phyloP scores from a whole-genome alignment of 2,329 filamentous ascomycete genomes.

The Pseudogymnoascus sp. region DNA sequence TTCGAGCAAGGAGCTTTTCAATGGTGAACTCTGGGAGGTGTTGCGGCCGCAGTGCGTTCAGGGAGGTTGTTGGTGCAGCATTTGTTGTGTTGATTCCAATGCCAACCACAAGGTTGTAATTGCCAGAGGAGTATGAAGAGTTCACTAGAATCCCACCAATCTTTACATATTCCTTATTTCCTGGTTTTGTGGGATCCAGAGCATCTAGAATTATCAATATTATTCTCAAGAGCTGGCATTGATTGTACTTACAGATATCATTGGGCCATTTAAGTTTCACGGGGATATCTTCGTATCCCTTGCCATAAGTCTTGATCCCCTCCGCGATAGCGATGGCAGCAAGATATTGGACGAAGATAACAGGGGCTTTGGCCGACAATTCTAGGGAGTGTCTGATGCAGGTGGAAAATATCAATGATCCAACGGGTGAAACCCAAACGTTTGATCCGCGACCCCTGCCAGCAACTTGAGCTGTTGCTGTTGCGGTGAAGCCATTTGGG shows the following conservation, averaged over 20 bases:
- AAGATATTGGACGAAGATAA: slow-evolving; percentile 92
- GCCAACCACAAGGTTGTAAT: slow-evolving; percentile 81
- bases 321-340: slow-evolving; percentile 80
- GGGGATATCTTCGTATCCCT: slow-evolving; percentile 67
- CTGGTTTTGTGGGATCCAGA: slow-evolving; percentile 52
- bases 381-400: slow-evolving; percentile 77
- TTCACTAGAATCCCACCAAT: slow-evolving; percentile 92
- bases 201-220: slow-evolving; percentile 44
- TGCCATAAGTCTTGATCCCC: slow-evolving; percentile 73
- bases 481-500: slow-evolving; percentile 79
- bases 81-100: slow-evolving; percentile 85
- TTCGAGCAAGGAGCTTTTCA: slow-evolving; percentile 75
- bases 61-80: slow-evolving; percentile 75
- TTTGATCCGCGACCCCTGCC: slow-evolving; percentile 85
- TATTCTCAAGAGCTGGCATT: not conserved
- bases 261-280: slow-evolving; percentile 97
- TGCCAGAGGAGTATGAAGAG: slow-evolving; percentile 68
- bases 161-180: slow-evolving; percentile 62
- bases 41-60: slow-evolving; percentile 63
- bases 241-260: slow-evolving; percentile 63
- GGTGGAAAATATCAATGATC: slow-evolving; percentile 80
- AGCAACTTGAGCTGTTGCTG: slow-evolving; percentile 81
- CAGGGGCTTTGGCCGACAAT: slow-evolving; percentile 65
- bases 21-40: slow-evolving; percentile 54
- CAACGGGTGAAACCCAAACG: slow-evolving; percentile 88